These are phyloP conservation scores for Penicillium sp. DNA, from an alignment of 2,329 filamentous ascomycete genomes.

Conservation along the genomic window DNA sequence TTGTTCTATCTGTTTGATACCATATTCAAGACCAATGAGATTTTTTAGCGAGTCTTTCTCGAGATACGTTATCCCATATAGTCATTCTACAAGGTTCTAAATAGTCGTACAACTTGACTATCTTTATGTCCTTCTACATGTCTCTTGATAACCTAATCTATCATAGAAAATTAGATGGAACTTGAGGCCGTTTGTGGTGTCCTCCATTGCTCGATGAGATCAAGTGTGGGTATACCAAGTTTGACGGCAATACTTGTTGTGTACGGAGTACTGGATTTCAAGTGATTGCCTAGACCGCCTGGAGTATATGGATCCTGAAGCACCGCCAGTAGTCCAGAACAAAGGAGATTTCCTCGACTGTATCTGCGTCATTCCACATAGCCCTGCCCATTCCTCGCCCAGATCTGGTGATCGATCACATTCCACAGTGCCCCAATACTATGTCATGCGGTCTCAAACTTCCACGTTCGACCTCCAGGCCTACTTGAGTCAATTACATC, in stretches of 20 bases:
- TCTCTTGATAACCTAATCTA: background rate
- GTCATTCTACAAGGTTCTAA: background rate
- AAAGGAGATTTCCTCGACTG: too few relatives aligned
- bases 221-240: background rate
- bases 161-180: background rate
- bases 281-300: too few relatives aligned
- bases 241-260: background rate
- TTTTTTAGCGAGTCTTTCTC: slow-evolving; percentile 22
- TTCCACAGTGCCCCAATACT: background rate
- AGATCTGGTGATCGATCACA: background rate
- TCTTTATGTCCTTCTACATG: too few relatives aligned
- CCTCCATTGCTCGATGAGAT: background rate
- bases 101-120: too few relatives aligned
- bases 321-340: too few relatives aligned
- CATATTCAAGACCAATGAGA: slow-evolving; percentile 17
- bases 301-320: too few relatives aligned
- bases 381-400: background rate
- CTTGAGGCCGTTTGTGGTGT: background rate
- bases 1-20: slow-evolving; percentile 23
- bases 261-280: too few relatives aligned
- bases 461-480: background rate
- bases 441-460: background rate
- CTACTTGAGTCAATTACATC: background rate
- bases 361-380: background rate
- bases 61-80: background rate